Percentiles rank a stretch among this genome's conserved stretches.
These are phyloP conservation scores for Solanum ossicruentum DNA, from an alignment of 257 asterid species.

Conservation along the genomic window DNA sequence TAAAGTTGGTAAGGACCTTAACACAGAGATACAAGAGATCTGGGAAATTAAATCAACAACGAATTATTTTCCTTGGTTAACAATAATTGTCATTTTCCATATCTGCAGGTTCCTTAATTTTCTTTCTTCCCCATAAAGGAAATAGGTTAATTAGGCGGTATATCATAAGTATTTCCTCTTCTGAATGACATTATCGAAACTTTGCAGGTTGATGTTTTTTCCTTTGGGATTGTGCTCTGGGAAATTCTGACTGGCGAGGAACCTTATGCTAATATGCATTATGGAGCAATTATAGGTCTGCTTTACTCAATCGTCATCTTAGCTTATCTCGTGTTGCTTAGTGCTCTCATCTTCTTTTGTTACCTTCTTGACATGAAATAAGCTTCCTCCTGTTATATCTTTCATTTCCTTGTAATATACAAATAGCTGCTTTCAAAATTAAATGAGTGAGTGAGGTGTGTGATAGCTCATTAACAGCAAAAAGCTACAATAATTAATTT, in stretches of 20 bases:
- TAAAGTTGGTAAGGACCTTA: not conserved
- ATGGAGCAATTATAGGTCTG: conserved; percentile 91
- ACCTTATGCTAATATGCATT: conserved; percentile 95
- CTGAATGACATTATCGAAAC: not conserved
- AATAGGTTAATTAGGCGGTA: not conserved
- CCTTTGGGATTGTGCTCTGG: conserved; percentile 92
- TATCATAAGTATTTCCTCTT: not conserved
- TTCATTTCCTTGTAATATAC: not conserved
- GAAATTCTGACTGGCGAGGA: conserved; percentile 97
- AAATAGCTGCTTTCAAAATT: not conserved
- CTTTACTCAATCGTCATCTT: not conserved
- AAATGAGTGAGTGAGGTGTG: not conserved
- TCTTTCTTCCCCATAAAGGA: too few species aligned
- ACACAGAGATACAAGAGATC: not conserved
- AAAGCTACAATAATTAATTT: not conserved
- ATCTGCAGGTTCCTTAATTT: too few species aligned
- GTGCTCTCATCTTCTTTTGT: not conserved
- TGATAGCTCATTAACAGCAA: not conserved
- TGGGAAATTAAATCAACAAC: not conserved
- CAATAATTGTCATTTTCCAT: too few species aligned
- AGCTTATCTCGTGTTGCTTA: not conserved
- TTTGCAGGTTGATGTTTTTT: conserved; percentile 85
- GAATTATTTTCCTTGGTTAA: too few species aligned
- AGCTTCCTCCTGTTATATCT: not conserved
- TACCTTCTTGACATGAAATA: not conserved